Evolutionary conservation across 441 rosid species (phyloP).

Genomic region (Corymbia calophylla): DNA sequence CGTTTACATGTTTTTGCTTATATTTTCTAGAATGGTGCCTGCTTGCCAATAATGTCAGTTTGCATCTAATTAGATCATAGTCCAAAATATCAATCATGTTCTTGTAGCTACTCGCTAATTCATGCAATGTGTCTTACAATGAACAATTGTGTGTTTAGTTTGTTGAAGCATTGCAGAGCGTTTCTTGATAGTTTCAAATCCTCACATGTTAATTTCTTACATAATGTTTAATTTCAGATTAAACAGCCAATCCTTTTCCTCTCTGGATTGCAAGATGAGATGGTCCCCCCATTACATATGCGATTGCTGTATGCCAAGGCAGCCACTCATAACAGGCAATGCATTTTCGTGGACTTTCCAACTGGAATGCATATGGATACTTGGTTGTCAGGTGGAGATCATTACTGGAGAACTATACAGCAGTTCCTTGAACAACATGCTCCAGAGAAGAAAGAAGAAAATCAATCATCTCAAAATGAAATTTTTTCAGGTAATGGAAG

Average conservation of each 20-base stretch:
- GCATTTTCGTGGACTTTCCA: conserved; percentile 76
- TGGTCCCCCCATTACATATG: conserved; percentile 96
- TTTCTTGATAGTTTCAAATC: background rate
- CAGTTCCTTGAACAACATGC: conserved; percentile 52
- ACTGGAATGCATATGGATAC: conserved; percentile 98
- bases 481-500: background rate
- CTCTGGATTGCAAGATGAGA: conserved; percentile 97
- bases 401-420: conserved; percentile 67
- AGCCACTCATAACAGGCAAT: conserved; percentile 60
- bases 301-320: conserved; percentile 82
- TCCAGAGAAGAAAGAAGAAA: conserved; percentile 33
- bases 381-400: conserved; percentile 90
- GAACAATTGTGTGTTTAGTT: background rate
- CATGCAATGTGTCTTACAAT: background rate
- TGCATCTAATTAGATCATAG: background rate
- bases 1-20: background rate
- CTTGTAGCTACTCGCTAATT: background rate
- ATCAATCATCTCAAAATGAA: conserved; percentile 14
- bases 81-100: background rate
- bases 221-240: conserved; percentile 37
- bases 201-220: background rate
- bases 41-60: background rate
- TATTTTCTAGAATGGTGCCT: background rate
- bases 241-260: conserved; percentile 88
- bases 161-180: background rate